Base-by-base conservation (phyloP, 768 basidiomycete genomes). In the Xerocomus brunneocitrinus region DNA sequence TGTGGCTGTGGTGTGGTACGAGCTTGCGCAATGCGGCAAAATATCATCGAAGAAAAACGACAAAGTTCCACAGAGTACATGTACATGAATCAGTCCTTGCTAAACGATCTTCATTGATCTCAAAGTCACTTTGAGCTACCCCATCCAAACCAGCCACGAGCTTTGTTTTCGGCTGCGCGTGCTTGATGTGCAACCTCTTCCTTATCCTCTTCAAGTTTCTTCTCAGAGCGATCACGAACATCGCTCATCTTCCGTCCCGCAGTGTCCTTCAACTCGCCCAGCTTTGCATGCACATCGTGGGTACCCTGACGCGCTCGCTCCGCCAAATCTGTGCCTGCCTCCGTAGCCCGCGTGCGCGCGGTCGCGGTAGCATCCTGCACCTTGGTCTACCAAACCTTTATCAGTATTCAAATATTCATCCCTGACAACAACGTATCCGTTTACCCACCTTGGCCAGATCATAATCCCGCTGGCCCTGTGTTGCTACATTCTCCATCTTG, bases 81-180 rank as follows among this genome's bases (percentile, higher is more conserved):
- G 41, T 43, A 19, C 13, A 27, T 10, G 1, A 39, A 22, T 22
- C 19, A 39, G 9, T 39, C 39, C 36, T 36, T 36, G 24, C 56
- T 52, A 50, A 50, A 31, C 35, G 27, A 22, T 4, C 19, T 25
- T 32, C 49, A 19, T 34, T 25, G 28, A 51, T 27, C 25, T n/a
- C 2, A 24, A 40, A 13, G 32, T 61, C 31, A 65, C 54, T 74
- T 66, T 32, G 59, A 60, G 46, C 70, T 58, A 24, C 73, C 75
- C 62, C 73, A 74, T 13, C 73, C 68, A 25, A 76, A 75, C 72
- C 73, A 73, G 45, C 68, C 61, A 36, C 72, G 70, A 4, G 65
- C 41, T 10, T 66, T 63, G 16, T 58, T 55, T 53, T 68, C 61
- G 12, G 58, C 68, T 19, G 58, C 58, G 32, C 49, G 59, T 13